phyloP scores from a whole-genome alignment of 345 rosid species.

The Punica granatum region DNA sequence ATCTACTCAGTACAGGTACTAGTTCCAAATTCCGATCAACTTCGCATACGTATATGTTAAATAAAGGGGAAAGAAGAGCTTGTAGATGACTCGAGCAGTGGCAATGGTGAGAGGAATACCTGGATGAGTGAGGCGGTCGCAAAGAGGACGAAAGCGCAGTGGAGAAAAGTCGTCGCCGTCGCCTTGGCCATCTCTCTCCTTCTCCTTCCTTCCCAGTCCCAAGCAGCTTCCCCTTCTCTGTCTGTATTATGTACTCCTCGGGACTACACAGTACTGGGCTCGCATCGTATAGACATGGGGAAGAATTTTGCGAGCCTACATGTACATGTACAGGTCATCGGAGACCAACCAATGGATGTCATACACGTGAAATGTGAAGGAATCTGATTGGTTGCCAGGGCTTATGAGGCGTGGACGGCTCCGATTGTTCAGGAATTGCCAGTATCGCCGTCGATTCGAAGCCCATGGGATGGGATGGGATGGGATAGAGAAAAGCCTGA shows the following conservation, averaged over 20 bases:
- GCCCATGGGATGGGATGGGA: too few species aligned
- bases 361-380: neutral
- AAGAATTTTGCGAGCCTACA: neutral
- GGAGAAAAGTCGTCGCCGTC: constrained; percentile 40
- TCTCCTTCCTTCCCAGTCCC: neutral
- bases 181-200: neutral
- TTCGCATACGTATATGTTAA: too few species aligned
- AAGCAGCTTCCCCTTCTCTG: neutral
- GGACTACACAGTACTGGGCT: neutral
- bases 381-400: neutral
- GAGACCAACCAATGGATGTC: neutral
- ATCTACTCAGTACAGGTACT: neutral
- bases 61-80: neutral
- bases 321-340: too few species aligned
- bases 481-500: too few species aligned
- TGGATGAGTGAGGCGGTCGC: constrained; percentile 38
- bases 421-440: too few species aligned
- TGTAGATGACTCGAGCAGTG: neutral
- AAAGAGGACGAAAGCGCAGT: constrained; percentile 32
- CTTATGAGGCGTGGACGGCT: constrained; percentile 1
- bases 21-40: neutral
- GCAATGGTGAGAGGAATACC: constrained; percentile 24
- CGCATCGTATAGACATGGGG: neutral
- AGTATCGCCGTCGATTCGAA: too few species aligned
- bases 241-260: neutral